Base-by-base conservation (phyloP, 192 early-diverging fungal species). In the Coemansia aciculifera region DNA sequence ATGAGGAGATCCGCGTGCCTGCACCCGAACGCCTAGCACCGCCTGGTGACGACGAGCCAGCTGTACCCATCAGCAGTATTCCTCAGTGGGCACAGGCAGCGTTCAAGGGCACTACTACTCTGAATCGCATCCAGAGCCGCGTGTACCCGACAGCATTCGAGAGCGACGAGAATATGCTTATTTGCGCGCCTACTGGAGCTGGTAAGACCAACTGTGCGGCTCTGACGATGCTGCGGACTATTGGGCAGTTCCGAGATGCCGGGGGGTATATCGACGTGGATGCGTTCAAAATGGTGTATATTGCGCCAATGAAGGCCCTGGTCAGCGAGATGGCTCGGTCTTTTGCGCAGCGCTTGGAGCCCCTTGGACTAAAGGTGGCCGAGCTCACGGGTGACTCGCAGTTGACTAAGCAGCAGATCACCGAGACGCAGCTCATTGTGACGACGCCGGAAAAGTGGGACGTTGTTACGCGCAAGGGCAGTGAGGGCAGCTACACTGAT, bases 381-480 rank as follows among this genome's bases (percentile, higher is more conserved):
- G 97, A 99, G 85, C 86, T 99, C 54, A 98, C 96, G 19, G 97
- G 97, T 19, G 97, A 99, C 86, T 88, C 92, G 11, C 94, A 96
- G 76, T 83, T 99, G 43, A 99, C 94, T n/a, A 96, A 97, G 75
- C 90, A 93, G 72, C 95, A 98, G 78, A 95, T 99, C 56, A 85
- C 94, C 9, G 92, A 94, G 51, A 99, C 97, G 2, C 94, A 98
- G 64, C 89, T 99, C 72, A 98, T 99, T 73, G 90, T 99, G 34
- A 98, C 97, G 2, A 99, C 97, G 3, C 97, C 97, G 9, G 97
- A 99, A 77, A 99, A 99, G 74, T 99, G 97, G 97, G 97, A 99
- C 78, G 92, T 99, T 31, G 93, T 96, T 36, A 99, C 97, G 38
- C 92, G 97, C 66, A 97, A 97, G 77, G 95, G 93, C 27, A 93